phyloP scores from a whole-genome alignment of 768 basidiomycete species.

The Dictyophora rubrovolvata region DNA sequence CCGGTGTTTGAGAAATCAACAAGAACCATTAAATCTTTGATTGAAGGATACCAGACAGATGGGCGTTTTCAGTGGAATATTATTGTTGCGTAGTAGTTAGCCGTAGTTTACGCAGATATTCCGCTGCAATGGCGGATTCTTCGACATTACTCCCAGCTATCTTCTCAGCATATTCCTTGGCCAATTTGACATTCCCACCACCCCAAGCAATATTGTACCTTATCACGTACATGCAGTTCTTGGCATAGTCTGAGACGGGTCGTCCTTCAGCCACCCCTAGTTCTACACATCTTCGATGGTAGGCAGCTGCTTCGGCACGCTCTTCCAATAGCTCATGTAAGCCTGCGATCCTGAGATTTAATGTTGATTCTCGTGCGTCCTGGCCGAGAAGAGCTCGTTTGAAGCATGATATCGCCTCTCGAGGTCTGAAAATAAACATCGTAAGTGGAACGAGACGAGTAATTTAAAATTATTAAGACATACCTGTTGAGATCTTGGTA shows the following conservation, averaged over 20 bases:
- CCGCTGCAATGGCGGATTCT: conserved; percentile 65
- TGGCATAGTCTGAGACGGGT: conserved; percentile 68
- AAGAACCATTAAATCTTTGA: too few species aligned
- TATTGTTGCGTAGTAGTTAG: background rate
- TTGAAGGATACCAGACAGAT: background rate
- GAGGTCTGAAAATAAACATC: conserved; percentile 39
- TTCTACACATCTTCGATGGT: conserved; percentile 74
- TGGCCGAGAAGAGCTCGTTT: conserved; percentile 81
- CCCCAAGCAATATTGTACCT: conserved; percentile 53
- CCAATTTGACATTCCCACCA: conserved; percentile 57
- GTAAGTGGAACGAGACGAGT: background rate
- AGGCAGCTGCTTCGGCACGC: conserved; percentile 55
- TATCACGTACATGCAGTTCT: conserved; percentile 78
- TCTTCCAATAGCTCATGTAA: conserved; percentile 63
- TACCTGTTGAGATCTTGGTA: conserved; percentile 88
- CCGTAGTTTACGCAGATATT: conserved; percentile 36
- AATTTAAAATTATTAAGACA: conserved; percentile 14
- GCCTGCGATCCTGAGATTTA: conserved; percentile 65
- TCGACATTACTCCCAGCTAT: conserved; percentile 75
- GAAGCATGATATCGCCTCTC: conserved; percentile 86
- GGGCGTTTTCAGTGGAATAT: background rate
- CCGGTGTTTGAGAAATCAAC: too few species aligned
- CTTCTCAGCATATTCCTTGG: conserved; percentile 60
- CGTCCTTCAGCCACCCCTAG: conserved; percentile 54
- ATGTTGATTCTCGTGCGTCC: conserved; percentile 63